Conservation (phyloP, 768 basidiomycete genomes). For the Tulasnella sp. region DNA sequence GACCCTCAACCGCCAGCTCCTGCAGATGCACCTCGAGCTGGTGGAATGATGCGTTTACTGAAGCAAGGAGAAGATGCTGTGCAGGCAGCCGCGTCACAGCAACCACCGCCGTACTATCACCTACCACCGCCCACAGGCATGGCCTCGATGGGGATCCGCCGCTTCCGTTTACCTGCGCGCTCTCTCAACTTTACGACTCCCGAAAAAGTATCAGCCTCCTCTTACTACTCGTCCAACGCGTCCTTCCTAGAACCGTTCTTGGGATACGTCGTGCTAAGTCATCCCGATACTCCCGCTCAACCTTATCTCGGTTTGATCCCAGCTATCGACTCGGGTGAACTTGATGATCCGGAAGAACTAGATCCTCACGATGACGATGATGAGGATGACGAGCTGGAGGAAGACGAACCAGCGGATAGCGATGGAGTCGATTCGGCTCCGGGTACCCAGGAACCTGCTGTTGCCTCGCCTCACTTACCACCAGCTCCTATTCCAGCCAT, state of each 20-base stretch:
- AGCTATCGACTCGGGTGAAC: constrained; percentile 1
- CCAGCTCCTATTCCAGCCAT: constrained; percentile 14
- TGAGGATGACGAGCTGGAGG: constrained; percentile 10
- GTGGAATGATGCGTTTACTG: constrained; percentile 3
- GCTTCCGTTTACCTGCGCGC: constrained; percentile 24
- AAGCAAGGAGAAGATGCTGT: constrained; percentile 5
- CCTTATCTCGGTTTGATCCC: constrained; percentile 24
- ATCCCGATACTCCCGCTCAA: constrained; percentile 16
- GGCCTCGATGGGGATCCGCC: background rate
- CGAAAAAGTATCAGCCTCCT: constrained; percentile 9
- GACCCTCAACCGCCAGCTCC: background rate
- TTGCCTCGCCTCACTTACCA: background rate
- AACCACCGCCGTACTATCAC: constrained; percentile 2
- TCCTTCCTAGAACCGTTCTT: constrained; percentile 17
- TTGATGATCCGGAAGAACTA: background rate
- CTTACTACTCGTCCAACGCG: constrained; percentile 16
- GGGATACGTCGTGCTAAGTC: constrained; percentile 24
- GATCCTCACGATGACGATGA: background rate
- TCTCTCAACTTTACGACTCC: constrained; percentile 22
- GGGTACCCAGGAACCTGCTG: background rate
- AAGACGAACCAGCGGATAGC: constrained; percentile 8
- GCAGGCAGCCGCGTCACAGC: background rate
- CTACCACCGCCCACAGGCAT: background rate
- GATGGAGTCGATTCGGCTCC: background rate
- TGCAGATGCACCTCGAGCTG: background rate